Base-by-base conservation (phyloP, 768 basidiomycete species). In the Pleurotus citrinopileatus region DNA sequence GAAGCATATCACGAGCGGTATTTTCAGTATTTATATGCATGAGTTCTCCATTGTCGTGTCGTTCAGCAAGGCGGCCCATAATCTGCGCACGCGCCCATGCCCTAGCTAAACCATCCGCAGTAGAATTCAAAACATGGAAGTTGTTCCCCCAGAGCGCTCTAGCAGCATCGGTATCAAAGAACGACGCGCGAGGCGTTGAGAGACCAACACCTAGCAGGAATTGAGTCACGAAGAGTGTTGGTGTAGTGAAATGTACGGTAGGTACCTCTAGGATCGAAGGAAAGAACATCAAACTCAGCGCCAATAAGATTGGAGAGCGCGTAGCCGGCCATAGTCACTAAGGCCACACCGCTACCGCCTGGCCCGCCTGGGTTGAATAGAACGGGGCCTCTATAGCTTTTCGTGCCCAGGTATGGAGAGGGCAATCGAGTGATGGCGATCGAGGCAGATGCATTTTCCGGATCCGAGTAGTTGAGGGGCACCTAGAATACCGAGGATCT, bases 301-400 rank as follows among this genome's bases (percentile, higher is more conserved):
- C 79, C 78, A 10, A 79, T 42, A n/a, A 75, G 59, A 1, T 47
- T 32, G 9, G 65, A 61, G 12, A 79, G 47, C 1, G 51, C 20
- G 6, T 59, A 54, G 1, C 70, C 77, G 0, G 40, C 3, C 4
- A 9, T 17, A 4, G 59, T 25, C 19, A 72, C 57, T 0, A 69
- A n/a, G 3, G 61, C 60, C 5, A 78, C 69, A 3, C 78, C 77
- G 52, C 74, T 73, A 3, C 71, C 74, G 5, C 78, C 78, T 1
- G 77, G 78, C 0, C 79, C 77, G 17, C 78, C 75, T 2, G 76
- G 77, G 46, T 78, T 79, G 58, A 76, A 65, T 3, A 79, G 61
- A 13, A 79, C 65, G 1, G 76, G 77, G 0, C 78, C 78, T 17
- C 70, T 70, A 55, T 78, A 79, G 5, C 64, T 58, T 2, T 62